Conservation (phyloP, 768 basidiomycete genomes). For the Lactarius psammicola region DNA sequence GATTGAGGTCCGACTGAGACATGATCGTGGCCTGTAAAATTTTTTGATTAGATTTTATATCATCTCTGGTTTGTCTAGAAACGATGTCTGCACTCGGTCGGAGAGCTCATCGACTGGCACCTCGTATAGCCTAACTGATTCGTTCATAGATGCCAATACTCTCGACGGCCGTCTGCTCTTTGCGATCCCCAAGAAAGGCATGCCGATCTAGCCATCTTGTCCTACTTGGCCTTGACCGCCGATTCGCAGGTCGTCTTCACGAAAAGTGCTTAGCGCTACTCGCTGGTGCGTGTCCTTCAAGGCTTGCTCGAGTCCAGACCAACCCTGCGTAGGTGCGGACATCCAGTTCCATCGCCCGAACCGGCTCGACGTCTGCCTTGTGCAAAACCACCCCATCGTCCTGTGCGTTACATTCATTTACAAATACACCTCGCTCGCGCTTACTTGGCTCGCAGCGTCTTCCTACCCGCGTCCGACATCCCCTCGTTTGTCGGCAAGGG, state of each 20-base stretch:
- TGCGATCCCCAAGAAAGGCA: slow-evolving; percentile 98
- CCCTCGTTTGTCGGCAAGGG: slow-evolving; percentile 99
- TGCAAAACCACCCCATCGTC: slow-evolving; percentile 88
- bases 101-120: not conserved
- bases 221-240: not conserved
- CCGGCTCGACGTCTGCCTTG: slow-evolving; percentile 91
- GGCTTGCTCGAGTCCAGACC: not conserved
- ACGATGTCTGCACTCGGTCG: slow-evolving; percentile 16
- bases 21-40: not conserved
- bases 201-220: not conserved
- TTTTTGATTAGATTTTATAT: not conserved
- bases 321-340: slow-evolving; percentile 68
- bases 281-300: slow-evolving; percentile 50
- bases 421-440: not conserved
- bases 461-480: slow-evolving; percentile 95
- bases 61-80: too few relatives aligned
- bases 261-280: slow-evolving; percentile 88
- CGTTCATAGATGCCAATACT: slow-evolving; percentile 59
- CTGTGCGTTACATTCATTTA: slow-evolving; percentile 55
- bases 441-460: slow-evolving; percentile 57
- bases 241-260: slow-evolving; percentile 68
- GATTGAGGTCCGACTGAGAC: slow-evolving; percentile 21
- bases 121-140: not conserved
- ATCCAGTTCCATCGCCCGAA: slow-evolving; percentile 88
- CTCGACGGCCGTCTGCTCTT: slow-evolving; percentile 87